These are phyloP conservation scores for Sphenostylis stenocarpa DNA, from an alignment of 306 rosid genomes.

Conservation along the genomic window DNA sequence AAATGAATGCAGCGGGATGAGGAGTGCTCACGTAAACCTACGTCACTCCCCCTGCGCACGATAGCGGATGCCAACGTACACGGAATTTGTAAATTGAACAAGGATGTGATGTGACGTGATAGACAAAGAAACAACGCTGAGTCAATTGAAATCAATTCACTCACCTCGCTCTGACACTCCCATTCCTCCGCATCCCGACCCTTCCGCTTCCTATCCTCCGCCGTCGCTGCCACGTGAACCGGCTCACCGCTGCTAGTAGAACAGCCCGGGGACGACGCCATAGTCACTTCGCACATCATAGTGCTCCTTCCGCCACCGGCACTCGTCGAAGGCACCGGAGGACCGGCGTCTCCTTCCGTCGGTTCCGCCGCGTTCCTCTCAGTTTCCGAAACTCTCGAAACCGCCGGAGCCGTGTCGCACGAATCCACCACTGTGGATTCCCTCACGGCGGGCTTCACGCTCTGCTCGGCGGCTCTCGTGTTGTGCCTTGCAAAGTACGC, in stretches of 20 bases:
- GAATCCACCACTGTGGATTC: conserved; percentile 65
- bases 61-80: conserved; percentile 17
- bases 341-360: conserved; percentile 20
- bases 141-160: conserved; percentile 33
- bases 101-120: neutral
- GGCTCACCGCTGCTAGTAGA: conserved; percentile 60
- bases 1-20: neutral
- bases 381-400: conserved; percentile 35
- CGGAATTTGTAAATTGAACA: conserved; percentile 14
- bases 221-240: conserved; percentile 31
- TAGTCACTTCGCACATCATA: conserved; percentile 45
- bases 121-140: neutral
- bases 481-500: conserved; percentile 42
- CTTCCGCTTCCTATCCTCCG: conserved; percentile 67
- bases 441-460: conserved; percentile 37
- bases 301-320: conserved; percentile 39
- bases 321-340: conserved; percentile 25
- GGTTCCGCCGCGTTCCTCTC: conserved; percentile 25
- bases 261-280: conserved; percentile 58
- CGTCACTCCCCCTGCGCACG: conserved; percentile 40
- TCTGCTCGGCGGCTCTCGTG: conserved; percentile 24
- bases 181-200: conserved; percentile 50
- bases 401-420: conserved; percentile 49
- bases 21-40: conserved; percentile 35
- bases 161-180: conserved; percentile 71